These are phyloP conservation scores for Phytophthora pisi DNA, from an alignment of 352 stramenopile genomes.

Conservation along the genomic window DNA sequence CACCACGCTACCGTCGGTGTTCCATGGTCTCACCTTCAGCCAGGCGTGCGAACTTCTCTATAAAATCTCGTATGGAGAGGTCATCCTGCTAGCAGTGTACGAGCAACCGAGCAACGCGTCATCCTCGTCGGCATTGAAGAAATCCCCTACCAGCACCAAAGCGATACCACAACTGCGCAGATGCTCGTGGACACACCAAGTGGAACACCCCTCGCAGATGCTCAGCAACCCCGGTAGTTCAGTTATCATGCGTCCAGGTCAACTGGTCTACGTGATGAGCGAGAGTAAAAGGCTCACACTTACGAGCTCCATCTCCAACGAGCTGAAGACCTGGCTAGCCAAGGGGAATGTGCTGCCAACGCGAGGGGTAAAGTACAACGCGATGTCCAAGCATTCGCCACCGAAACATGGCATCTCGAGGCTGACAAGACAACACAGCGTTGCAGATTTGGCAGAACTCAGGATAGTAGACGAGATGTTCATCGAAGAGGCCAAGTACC, in stretches of 20 bases:
- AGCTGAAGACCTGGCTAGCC: conserved; percentile 51
- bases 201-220: conserved; percentile 29
- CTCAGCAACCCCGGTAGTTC: conserved; percentile 61
- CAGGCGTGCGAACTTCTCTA: conserved; percentile 62
- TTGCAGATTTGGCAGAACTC: conserved; percentile 11
- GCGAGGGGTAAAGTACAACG: conserved; percentile 6
- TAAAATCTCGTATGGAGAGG: conserved; percentile 58
- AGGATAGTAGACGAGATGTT: conserved; percentile 36
- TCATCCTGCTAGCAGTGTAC: conserved; percentile 61
- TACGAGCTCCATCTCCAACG: conserved; percentile 44
- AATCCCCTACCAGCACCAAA: background rate
- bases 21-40: conserved; percentile 58
- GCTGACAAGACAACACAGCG: background rate
- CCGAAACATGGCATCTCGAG: conserved; percentile 1
- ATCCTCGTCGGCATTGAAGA: conserved; percentile 1
- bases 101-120: conserved; percentile 18
- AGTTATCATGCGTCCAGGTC: conserved; percentile 42
- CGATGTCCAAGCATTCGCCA: conserved; percentile 5
- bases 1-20: conserved; percentile 45
- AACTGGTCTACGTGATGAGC: conserved; percentile 73
- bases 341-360: conserved; percentile 48
- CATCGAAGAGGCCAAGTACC: conserved; percentile 42
- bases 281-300: conserved; percentile 68
- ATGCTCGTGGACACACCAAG: conserved; percentile 27
- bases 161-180: conserved; percentile 24